Base-by-base conservation (phyloP, 352 stramenopile genomes). In the Aphanomyces astaci region DNA sequence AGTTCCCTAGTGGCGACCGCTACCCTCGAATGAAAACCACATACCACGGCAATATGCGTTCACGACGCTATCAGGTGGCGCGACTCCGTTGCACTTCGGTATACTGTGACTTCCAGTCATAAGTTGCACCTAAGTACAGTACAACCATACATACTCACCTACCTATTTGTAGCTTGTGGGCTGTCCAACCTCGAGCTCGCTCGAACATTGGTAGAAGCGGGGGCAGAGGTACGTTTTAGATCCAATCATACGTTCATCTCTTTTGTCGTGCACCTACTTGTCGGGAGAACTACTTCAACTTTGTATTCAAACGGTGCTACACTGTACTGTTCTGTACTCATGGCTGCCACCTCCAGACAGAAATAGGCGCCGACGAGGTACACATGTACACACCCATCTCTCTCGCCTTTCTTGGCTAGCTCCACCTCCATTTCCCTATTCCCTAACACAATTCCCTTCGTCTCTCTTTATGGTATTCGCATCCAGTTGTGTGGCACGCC, bases 1-100 rank as follows among this genome's bases (percentile, higher is more conserved):
- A n/a, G n/a, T n/a, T n/a, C n/a, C n/a, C n/a, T n/a, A 73, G 19
- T 57, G 71, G 40, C 73, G 73, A 2, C 82, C 79, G 7, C 64
- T 85, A 9, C 73, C 80, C 27, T 72, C 79, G 13, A 81, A 71
- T 19, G 59, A 75, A 36, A 89, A 90, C 75, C 22, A 60, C 7
- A 31, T 59, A 2, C 28, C 25, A 22, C 87, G 82, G 40, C 76
- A 76, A 32, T 81, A 79, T 70, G 85, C 78, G 45, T 73, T 74
- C 32, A 73, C 87, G 65, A 75, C 89, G 3, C 69, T 77, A 17
- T 72, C 79, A 11, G 75, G 71, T 0, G 83, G 88, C 45, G 80
- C 81, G 0, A 92, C 83, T 2, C 76, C 83, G 3, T 59, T 87
- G 4, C 83, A 92, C 71, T 15, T 43, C 7, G 36, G 36, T 43